Evolutionary conservation across 129 eudicot genomes (phyloP).

Genomic region (Apium graveolens): DNA sequence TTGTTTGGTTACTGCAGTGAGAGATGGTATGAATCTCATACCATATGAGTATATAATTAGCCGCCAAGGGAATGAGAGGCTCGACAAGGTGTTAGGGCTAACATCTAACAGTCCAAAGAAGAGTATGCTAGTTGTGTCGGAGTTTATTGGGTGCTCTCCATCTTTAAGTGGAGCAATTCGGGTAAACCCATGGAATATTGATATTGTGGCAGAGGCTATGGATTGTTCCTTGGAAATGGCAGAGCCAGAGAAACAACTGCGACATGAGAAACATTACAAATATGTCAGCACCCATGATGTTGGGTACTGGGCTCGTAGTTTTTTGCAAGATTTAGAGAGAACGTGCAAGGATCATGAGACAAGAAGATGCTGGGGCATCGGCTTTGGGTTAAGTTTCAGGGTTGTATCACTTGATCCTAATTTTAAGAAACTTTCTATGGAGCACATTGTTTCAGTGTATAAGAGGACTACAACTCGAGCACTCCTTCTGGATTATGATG

Average conservation of each 20-base stretch:
- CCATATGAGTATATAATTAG: conserved; percentile 78
- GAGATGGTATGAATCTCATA: conserved; percentile 84
- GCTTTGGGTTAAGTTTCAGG: conserved; percentile 75
- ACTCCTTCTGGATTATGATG: conserved; percentile 74
- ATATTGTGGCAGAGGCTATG: no score
- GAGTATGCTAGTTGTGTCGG: conserved; percentile 83
- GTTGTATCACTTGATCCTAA: conserved; percentile 73
- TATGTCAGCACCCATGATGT: no score
- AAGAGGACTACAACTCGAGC: conserved; percentile 61
- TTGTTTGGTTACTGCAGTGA: conserved; percentile 74
- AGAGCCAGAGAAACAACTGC: no score
- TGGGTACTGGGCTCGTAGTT: conserved; percentile 43
- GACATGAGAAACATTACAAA: no score
- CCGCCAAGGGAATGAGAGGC: conserved; percentile 54
- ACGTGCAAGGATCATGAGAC: conserved; percentile 73
- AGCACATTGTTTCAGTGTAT: conserved; percentile 74
- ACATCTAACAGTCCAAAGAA: conserved; percentile 37
- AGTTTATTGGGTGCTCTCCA: conserved; percentile 90
- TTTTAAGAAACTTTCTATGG: conserved; percentile 66
- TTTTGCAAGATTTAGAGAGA: conserved; percentile 66
- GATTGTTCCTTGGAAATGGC: no score
- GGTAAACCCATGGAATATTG: no score
- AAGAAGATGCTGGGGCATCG: conserved; percentile 80
- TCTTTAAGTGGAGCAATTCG: conserved; percentile 80
- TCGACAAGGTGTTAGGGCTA: conserved; percentile 50